A percentile compares a stretch with the other conserved stretches of the same genome.
Evolutionary conservation across 805 yeast species (phyloP).

Genomic region (Candida incommunis): DNA sequence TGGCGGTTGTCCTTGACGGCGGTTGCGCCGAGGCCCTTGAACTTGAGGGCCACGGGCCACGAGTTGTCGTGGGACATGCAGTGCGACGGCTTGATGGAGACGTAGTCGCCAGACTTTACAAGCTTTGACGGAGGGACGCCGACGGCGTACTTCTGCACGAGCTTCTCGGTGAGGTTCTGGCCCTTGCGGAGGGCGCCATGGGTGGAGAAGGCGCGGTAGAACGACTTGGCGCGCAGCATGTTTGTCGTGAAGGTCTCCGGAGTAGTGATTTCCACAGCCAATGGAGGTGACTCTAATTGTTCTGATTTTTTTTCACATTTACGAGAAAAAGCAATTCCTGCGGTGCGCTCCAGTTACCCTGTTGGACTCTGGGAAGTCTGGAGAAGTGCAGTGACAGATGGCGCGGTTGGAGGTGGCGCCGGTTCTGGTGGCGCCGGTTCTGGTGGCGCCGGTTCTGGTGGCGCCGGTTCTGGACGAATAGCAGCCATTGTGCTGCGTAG

Average conservation of each 20-base stretch:
- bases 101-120: constrained; percentile 87
- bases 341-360: too few species aligned
- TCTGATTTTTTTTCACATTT: too few species aligned
- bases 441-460: too few species aligned
- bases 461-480: too few species aligned
- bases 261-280: not conserved
- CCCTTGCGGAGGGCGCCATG: not conserved
- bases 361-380: too few species aligned
- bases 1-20: constrained; percentile 74
- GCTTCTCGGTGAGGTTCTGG: constrained; percentile 90
- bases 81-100: constrained; percentile 86
- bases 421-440: too few species aligned
- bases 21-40: constrained; percentile 86
- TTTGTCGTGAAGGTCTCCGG: too few species aligned
- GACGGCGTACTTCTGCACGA: constrained; percentile 86
- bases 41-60: constrained; percentile 98
- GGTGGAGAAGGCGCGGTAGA: not conserved
- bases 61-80: constrained; percentile 99
- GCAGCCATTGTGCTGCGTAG: too few species aligned
- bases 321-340: too few species aligned
- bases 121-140: constrained; percentile 62
- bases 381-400: too few species aligned
- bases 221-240: not conserved
- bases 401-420: too few species aligned
- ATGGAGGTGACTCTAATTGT: not conserved